A percentile compares a stretch with the other conserved stretches of the same genome.
Conservation (phyloP, 768 basidiomycete genomes). For the Boletellus ananas region DNA sequence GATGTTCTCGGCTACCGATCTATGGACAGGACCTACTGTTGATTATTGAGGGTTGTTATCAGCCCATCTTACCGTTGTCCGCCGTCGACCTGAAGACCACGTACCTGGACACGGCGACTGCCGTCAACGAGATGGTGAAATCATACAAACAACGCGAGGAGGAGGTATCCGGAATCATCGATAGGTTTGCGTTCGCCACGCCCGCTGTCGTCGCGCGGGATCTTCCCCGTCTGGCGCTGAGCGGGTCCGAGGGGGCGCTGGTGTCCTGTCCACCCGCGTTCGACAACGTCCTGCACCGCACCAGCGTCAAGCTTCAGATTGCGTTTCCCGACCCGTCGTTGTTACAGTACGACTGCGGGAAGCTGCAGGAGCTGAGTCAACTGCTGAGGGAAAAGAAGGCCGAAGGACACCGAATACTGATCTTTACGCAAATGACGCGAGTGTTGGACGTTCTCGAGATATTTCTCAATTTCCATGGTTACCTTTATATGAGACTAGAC, state of each 20-base stretch:
- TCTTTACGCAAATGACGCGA: conserved; percentile 97
- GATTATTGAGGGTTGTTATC: conserved; percentile 35
- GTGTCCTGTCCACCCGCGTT: conserved; percentile 42
- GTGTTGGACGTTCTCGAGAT: conserved; percentile 93
- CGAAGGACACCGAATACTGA: conserved; percentile 84
- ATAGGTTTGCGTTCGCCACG: conserved; percentile 77
- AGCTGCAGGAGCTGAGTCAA: conserved; percentile 78
- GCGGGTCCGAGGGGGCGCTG: conserved; percentile 36
- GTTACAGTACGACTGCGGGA: conserved; percentile 94
- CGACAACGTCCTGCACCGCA: conserved; percentile 65
- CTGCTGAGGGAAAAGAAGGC: conserved; percentile 81
- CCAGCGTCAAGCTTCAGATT: conserved; percentile 82
- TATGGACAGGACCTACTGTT: conserved; percentile 45
- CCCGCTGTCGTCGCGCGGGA: conserved; percentile 76
- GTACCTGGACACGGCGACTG: conserved; percentile 43
- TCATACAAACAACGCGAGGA: conserved; percentile 61
- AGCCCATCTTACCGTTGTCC: conserved; percentile 51
- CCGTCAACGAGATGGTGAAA: conserved; percentile 49
- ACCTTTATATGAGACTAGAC: conserved; percentile 91
- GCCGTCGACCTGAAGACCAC: conserved; percentile 35
- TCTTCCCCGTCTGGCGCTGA: conserved; percentile 59
- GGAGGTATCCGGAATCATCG: conserved; percentile 50
- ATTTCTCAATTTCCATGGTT: conserved; percentile 89
- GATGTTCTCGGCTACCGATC: conserved; percentile 53
- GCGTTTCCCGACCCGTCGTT: conserved; percentile 89